Evolutionary conservation across 2,329 filamentous ascomycete genomes (phyloP).

Genomic region (Phoma herbarum): DNA sequence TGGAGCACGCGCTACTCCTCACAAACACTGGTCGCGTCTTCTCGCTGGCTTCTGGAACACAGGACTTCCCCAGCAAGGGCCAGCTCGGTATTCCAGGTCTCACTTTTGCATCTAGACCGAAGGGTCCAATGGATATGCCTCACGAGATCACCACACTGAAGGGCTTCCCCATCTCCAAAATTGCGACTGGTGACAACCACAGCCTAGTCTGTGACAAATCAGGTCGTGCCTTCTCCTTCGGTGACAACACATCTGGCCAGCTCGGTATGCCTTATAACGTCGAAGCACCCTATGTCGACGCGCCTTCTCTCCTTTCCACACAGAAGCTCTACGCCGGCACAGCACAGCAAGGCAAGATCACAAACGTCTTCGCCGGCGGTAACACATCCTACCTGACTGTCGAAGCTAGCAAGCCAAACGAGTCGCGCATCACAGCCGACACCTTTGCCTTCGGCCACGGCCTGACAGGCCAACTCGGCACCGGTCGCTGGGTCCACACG

Average conservation of each 20-base stretch:
- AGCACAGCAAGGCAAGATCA: slow-evolving; percentile 71
- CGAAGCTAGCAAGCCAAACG: slow-evolving; percentile 72
- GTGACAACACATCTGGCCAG: slow-evolving; percentile 91
- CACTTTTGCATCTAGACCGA: slow-evolving; percentile 78
- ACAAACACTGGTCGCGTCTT: slow-evolving; percentile 88
- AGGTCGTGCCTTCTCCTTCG: slow-evolving; percentile 84
- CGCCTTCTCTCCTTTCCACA: slow-evolving; percentile 74
- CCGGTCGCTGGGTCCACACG: slow-evolving; percentile 87
- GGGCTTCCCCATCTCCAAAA: slow-evolving; percentile 74
- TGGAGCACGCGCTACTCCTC: slow-evolving; percentile 86
- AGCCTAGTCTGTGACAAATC: slow-evolving; percentile 79
- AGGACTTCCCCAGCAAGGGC: slow-evolving; percentile 80
- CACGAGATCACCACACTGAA: slow-evolving; percentile 79
- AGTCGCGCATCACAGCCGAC: slow-evolving; percentile 73
- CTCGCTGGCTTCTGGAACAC: slow-evolving; percentile 81
- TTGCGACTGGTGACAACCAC: slow-evolving; percentile 88
- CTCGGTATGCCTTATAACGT: slow-evolving; percentile 79
- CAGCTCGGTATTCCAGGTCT: slow-evolving; percentile 88
- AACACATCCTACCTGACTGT: slow-evolving; percentile 87
- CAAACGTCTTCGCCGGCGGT: slow-evolving; percentile 83
- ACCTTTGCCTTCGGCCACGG: slow-evolving; percentile 89
- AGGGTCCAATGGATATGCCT: slow-evolving; percentile 80
- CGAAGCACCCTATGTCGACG: slow-evolving; percentile 70
- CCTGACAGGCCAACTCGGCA: slow-evolving; percentile 83
- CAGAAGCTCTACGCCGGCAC: slow-evolving; percentile 76